Conservation (phyloP, 2,329 filamentous ascomycete species). For the Fusarium denticulatum region DNA sequence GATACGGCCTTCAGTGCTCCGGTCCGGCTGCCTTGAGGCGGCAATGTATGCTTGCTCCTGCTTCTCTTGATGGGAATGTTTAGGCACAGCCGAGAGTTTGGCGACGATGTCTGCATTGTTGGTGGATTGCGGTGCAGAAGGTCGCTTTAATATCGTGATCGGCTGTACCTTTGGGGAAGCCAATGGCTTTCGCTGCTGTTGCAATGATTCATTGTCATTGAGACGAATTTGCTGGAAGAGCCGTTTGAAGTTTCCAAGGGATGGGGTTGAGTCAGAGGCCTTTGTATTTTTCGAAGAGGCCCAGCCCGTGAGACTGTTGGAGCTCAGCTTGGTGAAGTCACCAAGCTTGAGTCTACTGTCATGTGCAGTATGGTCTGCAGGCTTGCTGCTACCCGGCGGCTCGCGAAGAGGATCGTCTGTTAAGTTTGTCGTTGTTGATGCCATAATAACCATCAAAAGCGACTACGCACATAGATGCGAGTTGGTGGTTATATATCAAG, state of each 20-base stretch:
- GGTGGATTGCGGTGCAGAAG: not conserved
- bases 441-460: slow-evolving; percentile 18
- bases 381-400: slow-evolving; percentile 23
- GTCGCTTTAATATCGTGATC: slow-evolving; percentile 17
- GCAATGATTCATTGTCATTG: not conserved
- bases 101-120: not conserved
- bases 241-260: slow-evolving; percentile 31
- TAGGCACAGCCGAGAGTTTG: slow-evolving; percentile 43
- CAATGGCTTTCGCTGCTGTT: not conserved
- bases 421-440: slow-evolving; percentile 12
- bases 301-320: slow-evolving; percentile 13
- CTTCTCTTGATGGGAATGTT: slow-evolving; percentile 82
- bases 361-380: not conserved
- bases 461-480: slow-evolving; percentile 17
- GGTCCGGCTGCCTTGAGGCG: slow-evolving; percentile 84
- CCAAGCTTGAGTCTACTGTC: slow-evolving; percentile 22
- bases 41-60: slow-evolving; percentile 91
- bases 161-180: not conserved
- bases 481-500: not conserved
- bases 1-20: slow-evolving; percentile 86
- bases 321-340: slow-evolving; percentile 20
- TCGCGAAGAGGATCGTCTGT: slow-evolving; percentile 28
- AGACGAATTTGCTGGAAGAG: slow-evolving; percentile 27
- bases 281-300: not conserved
- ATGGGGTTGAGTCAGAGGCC: not conserved